Base-by-base conservation (phyloP, 371 early-diverging fungal species). In the Mortierella sp. region DNA sequence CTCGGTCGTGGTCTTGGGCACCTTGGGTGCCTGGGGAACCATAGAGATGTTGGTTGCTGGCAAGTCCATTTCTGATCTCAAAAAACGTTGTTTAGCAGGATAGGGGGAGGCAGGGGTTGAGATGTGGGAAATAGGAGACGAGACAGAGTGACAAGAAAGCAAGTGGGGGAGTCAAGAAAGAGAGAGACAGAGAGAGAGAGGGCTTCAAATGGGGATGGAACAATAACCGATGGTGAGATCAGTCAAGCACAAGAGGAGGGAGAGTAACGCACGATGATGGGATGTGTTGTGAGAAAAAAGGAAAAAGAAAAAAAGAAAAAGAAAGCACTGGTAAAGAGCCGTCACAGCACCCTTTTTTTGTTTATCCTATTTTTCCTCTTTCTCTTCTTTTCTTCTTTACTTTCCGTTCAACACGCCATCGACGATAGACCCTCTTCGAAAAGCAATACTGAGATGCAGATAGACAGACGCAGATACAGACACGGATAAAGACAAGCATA, bases 11-110 rank as follows among this genome's bases (percentile, higher is more conserved):
- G 94, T 90, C 76, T 90, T 92, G 37, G 94, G 94, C 27, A 94
- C 81, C 70, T 89, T 90, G 55, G 94, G 94, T 48, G 90, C 92
- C 64, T 87, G 85, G 34, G 91, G 89, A n/a, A 90, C 85, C 81
- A 89, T 81, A 24, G 84, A 83, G 14, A 84, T 79, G 79, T 89
- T 84, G 21, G 81, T 82, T 21, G 66, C 6, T 24, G 73, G 63
- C 51, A 48, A 49, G 47, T 72, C 73, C 73, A 72, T 72, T 50
- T 24, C 27, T 71, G 31, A 32, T 51, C 24, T n/a, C n/a, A n/a
- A n/a, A n/a, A n/a, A n/a, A n/a, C n/a, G n/a, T n/a, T n/a, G n/a
- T n/a, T n/a, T n/a, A n/a, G n/a, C n/a, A n/a, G n/a, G n/a, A n/a
- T n/a, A n/a, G n/a, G n/a, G n/a, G n/a, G n/a, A n/a, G n/a, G n/a